Evolutionary conservation across 768 basidiomycete genomes (phyloP).

Genomic region (Dacryopinax primogenitus): DNA sequence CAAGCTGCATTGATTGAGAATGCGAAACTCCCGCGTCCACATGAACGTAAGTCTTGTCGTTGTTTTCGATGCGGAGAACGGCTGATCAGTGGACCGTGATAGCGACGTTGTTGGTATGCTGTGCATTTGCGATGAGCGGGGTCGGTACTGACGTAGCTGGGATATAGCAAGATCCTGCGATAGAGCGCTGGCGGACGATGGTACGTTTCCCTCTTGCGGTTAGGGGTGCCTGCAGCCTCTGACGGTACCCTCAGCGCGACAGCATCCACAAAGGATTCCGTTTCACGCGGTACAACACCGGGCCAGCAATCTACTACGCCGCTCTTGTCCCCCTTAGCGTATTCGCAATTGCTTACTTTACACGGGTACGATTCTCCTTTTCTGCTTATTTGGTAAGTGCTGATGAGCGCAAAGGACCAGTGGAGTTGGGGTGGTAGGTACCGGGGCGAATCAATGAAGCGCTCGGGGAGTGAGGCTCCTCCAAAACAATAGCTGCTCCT

Average conservation of each 20-base stretch:
- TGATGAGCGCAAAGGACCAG: background rate
- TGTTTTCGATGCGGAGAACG: background rate
- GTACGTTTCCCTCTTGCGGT: constrained; percentile 26
- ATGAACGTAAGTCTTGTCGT: background rate
- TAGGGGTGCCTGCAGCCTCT: background rate
- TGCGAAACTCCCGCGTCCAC: background rate
- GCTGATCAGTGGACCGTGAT: background rate
- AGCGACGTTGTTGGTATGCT: constrained; percentile 34
- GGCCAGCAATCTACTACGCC: constrained; percentile 49
- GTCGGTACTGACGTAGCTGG: background rate
- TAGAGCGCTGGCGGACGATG: constrained; percentile 49
- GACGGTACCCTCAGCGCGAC: constrained; percentile 48
- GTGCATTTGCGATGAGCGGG: constrained; percentile 25
- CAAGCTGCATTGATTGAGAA: too few species aligned
- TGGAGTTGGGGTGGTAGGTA: background rate
- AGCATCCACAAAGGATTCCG: constrained; percentile 71
- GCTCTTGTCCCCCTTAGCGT: constrained; percentile 45
- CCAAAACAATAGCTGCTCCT: background rate
- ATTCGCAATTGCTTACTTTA: constrained; percentile 17
- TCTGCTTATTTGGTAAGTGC: background rate
- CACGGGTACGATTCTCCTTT: constrained; percentile 21
- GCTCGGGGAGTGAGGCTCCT: background rate
- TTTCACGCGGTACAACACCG: constrained; percentile 57
- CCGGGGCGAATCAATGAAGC: background rate
- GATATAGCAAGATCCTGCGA: constrained; percentile 45